A percentile compares a stretch with the other conserved stretches of the same genome.
These are phyloP conservation scores for Beauveria caledonica DNA, from an alignment of 2,329 filamentous ascomycete species.

Conservation along the genomic window DNA sequence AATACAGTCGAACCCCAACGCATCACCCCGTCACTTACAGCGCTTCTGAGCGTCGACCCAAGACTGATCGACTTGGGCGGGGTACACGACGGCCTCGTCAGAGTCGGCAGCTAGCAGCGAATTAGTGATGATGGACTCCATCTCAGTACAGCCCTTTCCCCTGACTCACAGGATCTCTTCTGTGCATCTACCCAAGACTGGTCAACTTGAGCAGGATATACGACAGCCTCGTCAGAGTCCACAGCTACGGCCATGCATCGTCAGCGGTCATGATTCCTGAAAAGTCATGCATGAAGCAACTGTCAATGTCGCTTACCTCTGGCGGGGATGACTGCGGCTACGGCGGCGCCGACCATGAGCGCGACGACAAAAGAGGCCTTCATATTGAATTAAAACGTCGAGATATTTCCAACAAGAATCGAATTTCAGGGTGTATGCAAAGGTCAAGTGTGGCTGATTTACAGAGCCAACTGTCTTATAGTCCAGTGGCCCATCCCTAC, in stretches of 20 bases:
- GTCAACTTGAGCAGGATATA: background rate
- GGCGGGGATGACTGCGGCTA: background rate
- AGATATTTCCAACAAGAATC: background rate
- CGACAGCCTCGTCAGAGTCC: background rate
- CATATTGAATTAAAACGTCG: background rate
- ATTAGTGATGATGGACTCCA: too few species aligned
- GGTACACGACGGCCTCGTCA: background rate
- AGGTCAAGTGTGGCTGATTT: too few species aligned
- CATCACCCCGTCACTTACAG: background rate
- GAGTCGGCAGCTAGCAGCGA: background rate
- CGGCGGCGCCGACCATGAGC: background rate
- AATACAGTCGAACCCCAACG: background rate
- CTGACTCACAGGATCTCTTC: background rate
- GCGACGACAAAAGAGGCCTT: background rate
- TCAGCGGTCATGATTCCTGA: too few species aligned
- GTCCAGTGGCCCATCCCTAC: too few species aligned
- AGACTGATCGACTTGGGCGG: background rate
- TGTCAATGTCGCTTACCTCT: background rate
- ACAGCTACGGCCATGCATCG: background rate
- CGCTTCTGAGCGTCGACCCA: background rate
- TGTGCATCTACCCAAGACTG: background rate
- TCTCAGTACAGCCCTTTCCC: background rate
- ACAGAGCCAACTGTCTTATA: too few species aligned
- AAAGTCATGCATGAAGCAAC: too few species aligned
- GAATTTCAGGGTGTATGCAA: too few species aligned